Base-by-base conservation (phyloP, 805 yeast genomes). In the Candida taoyuanica region DNA sequence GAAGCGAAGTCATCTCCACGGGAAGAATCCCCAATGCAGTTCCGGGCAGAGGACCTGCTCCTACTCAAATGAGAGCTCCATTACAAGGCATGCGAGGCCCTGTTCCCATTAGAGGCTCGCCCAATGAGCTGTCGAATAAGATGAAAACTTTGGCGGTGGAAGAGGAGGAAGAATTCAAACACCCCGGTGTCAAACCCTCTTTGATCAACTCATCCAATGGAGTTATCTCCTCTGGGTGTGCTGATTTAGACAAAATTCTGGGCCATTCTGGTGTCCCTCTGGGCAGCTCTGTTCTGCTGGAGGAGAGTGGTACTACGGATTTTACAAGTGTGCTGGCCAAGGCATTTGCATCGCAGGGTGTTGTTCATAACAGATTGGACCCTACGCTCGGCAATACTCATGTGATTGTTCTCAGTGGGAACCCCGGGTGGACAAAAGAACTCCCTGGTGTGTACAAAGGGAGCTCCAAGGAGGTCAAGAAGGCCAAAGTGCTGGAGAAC, bases 291-390 rank as follows among this genome's bases (percentile, higher is more conserved):
- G 55, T 88, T 27, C 58, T 89, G 12, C 56, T 91, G 5, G 91
- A 86, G 57, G 98, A 91, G 56, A 73, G 76, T 13, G 93, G 95
- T 0, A 81, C 91, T 6, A 91, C 98, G 0, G 97, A 91, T 54
- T 91, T 87, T 55, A 71, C 84, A 6, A 73, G 87, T 5, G 78
- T 85, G 9, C 47, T 91, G 26, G 57, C 79, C 19, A 77, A 88
- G 46, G 64, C 76, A 4, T 85, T 80, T 64, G 78, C 85, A 1
- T 71, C 94, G 1, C 94, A 85, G 59, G 95, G 96, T 12, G 60
- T 81, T 24, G 59, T 76, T 1, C 91, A 84, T 44, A 78, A 71
- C 50, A 64, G 88, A 48, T 40, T 73, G 12, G 68, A 65, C 39
- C 64, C 47, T 27, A 58, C 60, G 18, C 42, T 45, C 15, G 58